Percentiles rank a stretch among this genome's conserved stretches.
phyloP scores from a whole-genome alignment of 768 basidiomycete species.

The Tulasnella sp. region DNA sequence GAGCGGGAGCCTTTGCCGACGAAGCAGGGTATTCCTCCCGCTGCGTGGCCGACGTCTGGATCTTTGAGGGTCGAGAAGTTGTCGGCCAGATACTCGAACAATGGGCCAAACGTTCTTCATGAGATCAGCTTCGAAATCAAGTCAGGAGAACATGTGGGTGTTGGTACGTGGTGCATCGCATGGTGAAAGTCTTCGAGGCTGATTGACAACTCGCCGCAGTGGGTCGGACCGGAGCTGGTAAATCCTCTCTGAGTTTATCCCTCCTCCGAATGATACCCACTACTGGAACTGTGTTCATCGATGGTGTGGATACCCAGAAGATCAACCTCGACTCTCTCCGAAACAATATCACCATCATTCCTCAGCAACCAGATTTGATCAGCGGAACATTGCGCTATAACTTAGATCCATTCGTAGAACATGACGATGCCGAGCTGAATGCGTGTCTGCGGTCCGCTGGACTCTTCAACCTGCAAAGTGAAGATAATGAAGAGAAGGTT shows the following conservation, averaged over 20 bases:
- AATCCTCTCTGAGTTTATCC: slow-evolving; percentile 58
- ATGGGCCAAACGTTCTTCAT: slow-evolving; percentile 64
- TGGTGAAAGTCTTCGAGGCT: background rate
- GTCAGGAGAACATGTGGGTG: slow-evolving; percentile 63
- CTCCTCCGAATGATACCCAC: slow-evolving; percentile 62
- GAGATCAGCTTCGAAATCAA: slow-evolving; percentile 61
- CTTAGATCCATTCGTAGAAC: slow-evolving; percentile 60
- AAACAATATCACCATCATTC: slow-evolving; percentile 64
- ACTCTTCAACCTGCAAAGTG: slow-evolving; percentile 35
- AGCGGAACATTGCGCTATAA: slow-evolving; percentile 62
- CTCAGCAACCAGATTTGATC: slow-evolving; percentile 59
- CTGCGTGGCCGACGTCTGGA: slow-evolving; percentile 66
- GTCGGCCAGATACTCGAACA: slow-evolving; percentile 54
- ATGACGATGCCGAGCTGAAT: slow-evolving; percentile 58
- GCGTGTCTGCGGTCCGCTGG: slow-evolving; percentile 56
- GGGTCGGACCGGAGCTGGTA: slow-evolving; percentile 62
- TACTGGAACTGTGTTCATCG: slow-evolving; percentile 58
- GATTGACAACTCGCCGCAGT: slow-evolving; percentile 44
- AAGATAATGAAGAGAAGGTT: slow-evolving; percentile 38
- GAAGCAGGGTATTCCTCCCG: slow-evolving; percentile 55
- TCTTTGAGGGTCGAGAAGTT: slow-evolving; percentile 57
- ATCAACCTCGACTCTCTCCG: slow-evolving; percentile 63
- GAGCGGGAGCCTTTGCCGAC: slow-evolving; percentile 57
- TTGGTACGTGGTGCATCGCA: slow-evolving; percentile 46
- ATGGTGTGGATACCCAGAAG: slow-evolving; percentile 53